Conservation (phyloP, 2,329 filamentous ascomycete genomes). For the Graphilbum ipis-grandicollis region DNA sequence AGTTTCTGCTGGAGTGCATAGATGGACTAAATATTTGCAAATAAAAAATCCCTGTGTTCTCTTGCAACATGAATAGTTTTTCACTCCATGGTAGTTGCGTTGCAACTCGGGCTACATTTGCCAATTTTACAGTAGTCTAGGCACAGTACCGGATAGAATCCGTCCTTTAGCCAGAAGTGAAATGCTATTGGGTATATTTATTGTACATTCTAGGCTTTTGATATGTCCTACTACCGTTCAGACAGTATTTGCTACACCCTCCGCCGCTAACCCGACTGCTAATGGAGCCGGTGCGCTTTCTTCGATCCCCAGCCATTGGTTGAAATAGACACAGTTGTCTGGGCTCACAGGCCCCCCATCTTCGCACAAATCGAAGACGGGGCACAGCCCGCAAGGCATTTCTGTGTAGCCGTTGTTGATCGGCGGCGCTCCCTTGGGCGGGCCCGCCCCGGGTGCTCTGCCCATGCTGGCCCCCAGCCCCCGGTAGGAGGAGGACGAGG, state of each 20-base stretch:
- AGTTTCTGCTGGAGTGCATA: too few species aligned
- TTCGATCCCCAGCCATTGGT: slow-evolving; percentile 53
- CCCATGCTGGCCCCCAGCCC: neutral
- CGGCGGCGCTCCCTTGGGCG: slow-evolving; percentile 19
- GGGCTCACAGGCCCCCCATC: slow-evolving; percentile 83
- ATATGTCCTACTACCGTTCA: neutral
- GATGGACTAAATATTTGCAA: too few species aligned
- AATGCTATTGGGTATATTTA: neutral
- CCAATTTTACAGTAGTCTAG: too few species aligned
- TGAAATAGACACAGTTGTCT: slow-evolving; percentile 80
- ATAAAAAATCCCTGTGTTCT: too few species aligned
- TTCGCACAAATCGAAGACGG: slow-evolving; percentile 82
- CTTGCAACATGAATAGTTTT: too few species aligned
- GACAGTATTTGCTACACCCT: neutral
- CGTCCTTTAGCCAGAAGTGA: too few species aligned
- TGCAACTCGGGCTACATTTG: too few species aligned
- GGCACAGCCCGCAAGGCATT: slow-evolving; percentile 78
- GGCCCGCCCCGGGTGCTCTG: neutral
- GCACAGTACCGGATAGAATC: too few species aligned
- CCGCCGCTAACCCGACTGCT: neutral
- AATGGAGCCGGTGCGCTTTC: slow-evolving; percentile 4
- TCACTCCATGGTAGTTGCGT: too few species aligned
- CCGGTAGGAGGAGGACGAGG: too few species aligned
- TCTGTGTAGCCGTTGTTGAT: slow-evolving; percentile 64
- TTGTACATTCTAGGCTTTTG: too few species aligned